These are phyloP conservation scores for Meyerozyma sp. DNA, from an alignment of 1,139 yeast species.

Conservation along the genomic window DNA sequence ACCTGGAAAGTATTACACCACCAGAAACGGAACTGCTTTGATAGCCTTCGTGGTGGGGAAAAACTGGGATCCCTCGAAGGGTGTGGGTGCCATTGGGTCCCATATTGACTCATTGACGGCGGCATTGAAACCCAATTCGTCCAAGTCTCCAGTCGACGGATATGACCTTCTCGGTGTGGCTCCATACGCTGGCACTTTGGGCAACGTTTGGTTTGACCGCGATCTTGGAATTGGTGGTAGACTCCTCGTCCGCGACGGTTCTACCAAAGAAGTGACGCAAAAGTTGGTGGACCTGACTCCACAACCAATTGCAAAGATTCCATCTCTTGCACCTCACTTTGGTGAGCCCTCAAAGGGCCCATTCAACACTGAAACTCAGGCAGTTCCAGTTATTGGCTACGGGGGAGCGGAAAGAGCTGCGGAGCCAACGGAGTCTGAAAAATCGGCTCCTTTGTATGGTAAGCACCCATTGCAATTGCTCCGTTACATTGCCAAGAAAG, in stretches of 20 bases:
- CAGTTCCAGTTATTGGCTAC: slow-evolving; percentile 58
- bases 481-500: slow-evolving; percentile 49
- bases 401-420: slow-evolving; percentile 16
- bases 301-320: slow-evolving; percentile 60
- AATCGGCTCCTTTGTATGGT: slow-evolving; percentile 54
- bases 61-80: slow-evolving; percentile 50
- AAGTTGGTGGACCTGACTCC: slow-evolving; percentile 54
- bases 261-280: slow-evolving; percentile 28
- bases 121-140: slow-evolving; percentile 53
- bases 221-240: slow-evolving; percentile 67
- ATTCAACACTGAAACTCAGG: slow-evolving; percentile 55
- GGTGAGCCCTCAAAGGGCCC: slow-evolving; percentile 48
- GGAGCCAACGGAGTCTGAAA: slow-evolving; percentile 52
- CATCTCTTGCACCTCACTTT: slow-evolving; percentile 63
- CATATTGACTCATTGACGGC: slow-evolving; percentile 59
- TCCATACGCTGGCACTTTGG: slow-evolving; percentile 58
- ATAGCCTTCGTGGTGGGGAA: slow-evolving; percentile 56
- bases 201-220: slow-evolving; percentile 57
- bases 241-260: slow-evolving; percentile 35
- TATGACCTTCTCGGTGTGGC: slow-evolving; percentile 63
- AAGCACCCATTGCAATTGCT: slow-evolving; percentile 52
- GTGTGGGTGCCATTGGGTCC: slow-evolving; percentile 55
- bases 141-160: slow-evolving; percentile 45
- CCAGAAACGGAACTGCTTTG: slow-evolving; percentile 50
- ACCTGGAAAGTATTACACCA: slow-evolving; percentile 50